phyloP scores from a whole-genome alignment of 2,329 filamentous ascomycete genomes.

The Alternaria sp. region DNA sequence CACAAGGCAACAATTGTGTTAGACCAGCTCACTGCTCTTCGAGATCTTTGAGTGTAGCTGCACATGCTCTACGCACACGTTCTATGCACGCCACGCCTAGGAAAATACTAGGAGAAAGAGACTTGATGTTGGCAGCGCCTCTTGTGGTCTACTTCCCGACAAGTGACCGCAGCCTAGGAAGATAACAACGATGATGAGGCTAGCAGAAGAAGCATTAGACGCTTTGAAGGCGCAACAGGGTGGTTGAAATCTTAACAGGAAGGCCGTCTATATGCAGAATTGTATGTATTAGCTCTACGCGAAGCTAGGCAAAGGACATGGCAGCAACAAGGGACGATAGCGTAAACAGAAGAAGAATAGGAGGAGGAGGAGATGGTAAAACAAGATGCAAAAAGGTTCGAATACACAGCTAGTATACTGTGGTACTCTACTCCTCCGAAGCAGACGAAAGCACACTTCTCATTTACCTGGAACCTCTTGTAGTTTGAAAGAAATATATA shows the following conservation, averaged over 20 bases:
- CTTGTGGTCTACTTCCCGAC: background rate
- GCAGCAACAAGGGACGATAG: background rate
- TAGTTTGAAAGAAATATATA: background rate
- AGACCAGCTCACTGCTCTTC: no score
- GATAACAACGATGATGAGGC: background rate
- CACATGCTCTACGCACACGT: background rate
- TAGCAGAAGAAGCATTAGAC: background rate
- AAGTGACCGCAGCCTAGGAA: background rate
- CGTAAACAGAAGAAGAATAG: background rate
- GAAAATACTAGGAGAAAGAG: background rate
- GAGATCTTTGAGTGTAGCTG: background rate
- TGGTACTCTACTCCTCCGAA: background rate
- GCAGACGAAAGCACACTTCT: background rate
- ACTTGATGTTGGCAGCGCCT: background rate
- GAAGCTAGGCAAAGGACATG: background rate
- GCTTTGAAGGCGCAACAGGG: background rate
- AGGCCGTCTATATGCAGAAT: background rate
- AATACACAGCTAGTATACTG: background rate
- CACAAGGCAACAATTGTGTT: background rate
- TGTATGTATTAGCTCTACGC: background rate
- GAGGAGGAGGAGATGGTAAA: background rate
- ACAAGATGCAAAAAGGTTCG: background rate
- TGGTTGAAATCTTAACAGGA: background rate
- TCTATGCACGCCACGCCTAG: background rate
- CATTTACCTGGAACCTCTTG: background rate